Evolutionary conservation across 2,329 filamentous ascomycete species (phyloP).

Genomic region (Sarocladiaceae sp.): DNA sequence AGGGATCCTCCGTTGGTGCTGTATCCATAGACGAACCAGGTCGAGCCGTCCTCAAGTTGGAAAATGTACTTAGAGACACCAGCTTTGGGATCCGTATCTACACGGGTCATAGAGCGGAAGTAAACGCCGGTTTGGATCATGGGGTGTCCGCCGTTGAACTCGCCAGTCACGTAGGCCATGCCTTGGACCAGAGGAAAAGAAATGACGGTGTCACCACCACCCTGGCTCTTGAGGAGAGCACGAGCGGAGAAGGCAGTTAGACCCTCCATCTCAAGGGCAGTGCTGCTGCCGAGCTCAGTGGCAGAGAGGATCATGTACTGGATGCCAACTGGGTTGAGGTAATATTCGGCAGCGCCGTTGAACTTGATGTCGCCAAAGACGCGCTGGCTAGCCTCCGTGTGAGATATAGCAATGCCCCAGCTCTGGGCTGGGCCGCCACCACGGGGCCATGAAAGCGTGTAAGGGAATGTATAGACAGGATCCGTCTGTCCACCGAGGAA

Average conservation of each 20-base stretch:
- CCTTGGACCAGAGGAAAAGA: constrained; percentile 82
- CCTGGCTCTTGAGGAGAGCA: constrained; percentile 56
- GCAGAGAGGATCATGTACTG: constrained; percentile 79
- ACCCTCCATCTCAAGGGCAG: constrained; percentile 46
- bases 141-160: constrained; percentile 66
- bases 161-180: constrained; percentile 79
- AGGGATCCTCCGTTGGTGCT: constrained; percentile 52
- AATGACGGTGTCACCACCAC: constrained; percentile 50
- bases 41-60: constrained; percentile 63
- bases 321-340: constrained; percentile 73
- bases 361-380: constrained; percentile 55
- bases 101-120: constrained; percentile 60
- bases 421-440: constrained; percentile 56
- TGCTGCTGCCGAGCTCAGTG: constrained; percentile 58
- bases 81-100: constrained; percentile 47
- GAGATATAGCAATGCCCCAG: constrained; percentile 73
- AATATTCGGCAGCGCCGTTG: constrained; percentile 61
- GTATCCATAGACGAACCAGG: constrained; percentile 77
- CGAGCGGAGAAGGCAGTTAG: constrained; percentile 55
- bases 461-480: constrained; percentile 69
- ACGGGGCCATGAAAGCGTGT: constrained; percentile 62
- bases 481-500: constrained; percentile 67
- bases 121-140: constrained; percentile 68
- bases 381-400: constrained; percentile 61
- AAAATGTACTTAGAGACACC: constrained; percentile 72